Evolutionary conservation across 2,329 filamentous ascomycete genomes (phyloP).

Genomic region (Lachnellula subtilissima): DNA sequence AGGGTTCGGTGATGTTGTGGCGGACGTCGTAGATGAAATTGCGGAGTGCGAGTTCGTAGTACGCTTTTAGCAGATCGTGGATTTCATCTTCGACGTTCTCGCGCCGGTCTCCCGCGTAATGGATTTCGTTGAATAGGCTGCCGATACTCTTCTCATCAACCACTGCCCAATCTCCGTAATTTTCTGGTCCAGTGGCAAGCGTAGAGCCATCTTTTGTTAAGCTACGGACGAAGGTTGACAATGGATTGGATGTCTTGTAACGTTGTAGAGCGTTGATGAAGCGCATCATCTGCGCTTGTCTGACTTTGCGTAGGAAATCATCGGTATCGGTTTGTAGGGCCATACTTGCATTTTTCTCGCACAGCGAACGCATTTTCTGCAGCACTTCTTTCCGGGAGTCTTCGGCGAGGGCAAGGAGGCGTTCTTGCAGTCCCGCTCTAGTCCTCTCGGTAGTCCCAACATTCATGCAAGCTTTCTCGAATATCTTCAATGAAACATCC

Average conservation of each 20-base stretch:
- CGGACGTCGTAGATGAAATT: slow-evolving; percentile 28
- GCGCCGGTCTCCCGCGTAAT: slow-evolving; percentile 11
- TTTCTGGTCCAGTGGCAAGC: background rate
- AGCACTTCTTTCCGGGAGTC: background rate
- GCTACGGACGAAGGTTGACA: background rate
- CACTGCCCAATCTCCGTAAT: slow-evolving; percentile 3
- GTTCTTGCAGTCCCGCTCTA: background rate
- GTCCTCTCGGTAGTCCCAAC: slow-evolving; percentile 1
- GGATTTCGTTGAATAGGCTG: slow-evolving; percentile 16
- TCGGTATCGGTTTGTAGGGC: slow-evolving; percentile 14
- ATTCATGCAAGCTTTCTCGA: slow-evolving; percentile 18
- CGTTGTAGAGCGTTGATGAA: slow-evolving; percentile 15
- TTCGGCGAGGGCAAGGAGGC: slow-evolving; percentile 1
- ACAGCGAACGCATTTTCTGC: slow-evolving; percentile 2
- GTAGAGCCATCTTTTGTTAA: background rate
- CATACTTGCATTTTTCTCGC: slow-evolving; percentile 5
- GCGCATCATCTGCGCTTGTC: slow-evolving; percentile 5
- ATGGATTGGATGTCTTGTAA: slow-evolving; percentile 8
- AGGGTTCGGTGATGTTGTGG: slow-evolving; percentile 23
- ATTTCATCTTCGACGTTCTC: slow-evolving; percentile 33
- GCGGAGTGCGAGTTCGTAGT: slow-evolving; percentile 34
- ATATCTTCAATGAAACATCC: slow-evolving; percentile 14
- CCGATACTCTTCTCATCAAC: slow-evolving; percentile 3
- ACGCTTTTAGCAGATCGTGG: slow-evolving; percentile 35
- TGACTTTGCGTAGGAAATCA: slow-evolving; percentile 10